Base-by-base conservation (phyloP, 2,329 filamentous ascomycete species). In the Dissoconium aciculare region DNA sequence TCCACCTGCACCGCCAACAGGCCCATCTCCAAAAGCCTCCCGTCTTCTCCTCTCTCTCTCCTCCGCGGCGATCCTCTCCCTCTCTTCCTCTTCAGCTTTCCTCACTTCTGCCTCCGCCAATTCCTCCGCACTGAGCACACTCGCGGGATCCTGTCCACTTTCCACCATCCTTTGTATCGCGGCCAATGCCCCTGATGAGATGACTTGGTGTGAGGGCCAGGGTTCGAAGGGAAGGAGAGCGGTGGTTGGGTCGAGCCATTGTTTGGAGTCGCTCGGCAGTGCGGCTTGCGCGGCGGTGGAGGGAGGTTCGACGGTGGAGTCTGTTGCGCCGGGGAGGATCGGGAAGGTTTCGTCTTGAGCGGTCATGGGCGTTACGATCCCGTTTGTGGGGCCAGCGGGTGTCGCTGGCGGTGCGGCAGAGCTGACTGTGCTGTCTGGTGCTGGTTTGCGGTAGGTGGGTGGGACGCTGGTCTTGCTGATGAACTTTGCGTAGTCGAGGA, bases 401-500 rank as follows among this genome's bases (percentile, higher is more conserved):
- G 28, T 29, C 36, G 13, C 39, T 34, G 14, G n/a, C n/a, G n/a
- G n/a, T n/a, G n/a, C n/a, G n/a, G n/a, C n/a, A n/a, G n/a, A n/a
- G n/a, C n/a, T n/a, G n/a, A n/a, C n/a, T n/a, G n/a, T n/a, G n/a
- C n/a, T 13, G 9, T 40, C 42, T 27, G 41, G 36, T 9, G 40
- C 27, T 4, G 37, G 38, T 36, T 40, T 44, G 35, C 49, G 46
- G 43, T 55, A 61, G 3, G 70, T 70, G 0, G 75, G 75, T 0
- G 82, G 80, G 9, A 83, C 66, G 1, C 82, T 87, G 41, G 76
- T 83, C 51, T 75, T 78, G 52, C 75, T 78, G 48, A 91, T 89
- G 40, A 76, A 74, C 26, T 77, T 76, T 13, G 81, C 82, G 51
- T 82, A 89, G 38, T 64, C 67, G 13, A 91, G 71, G 0, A 91